Evolutionary conservation across 345 rosid genomes (phyloP), one percentile per base, ranked within the genome.

Genomic region (Populus tremula): DNA sequence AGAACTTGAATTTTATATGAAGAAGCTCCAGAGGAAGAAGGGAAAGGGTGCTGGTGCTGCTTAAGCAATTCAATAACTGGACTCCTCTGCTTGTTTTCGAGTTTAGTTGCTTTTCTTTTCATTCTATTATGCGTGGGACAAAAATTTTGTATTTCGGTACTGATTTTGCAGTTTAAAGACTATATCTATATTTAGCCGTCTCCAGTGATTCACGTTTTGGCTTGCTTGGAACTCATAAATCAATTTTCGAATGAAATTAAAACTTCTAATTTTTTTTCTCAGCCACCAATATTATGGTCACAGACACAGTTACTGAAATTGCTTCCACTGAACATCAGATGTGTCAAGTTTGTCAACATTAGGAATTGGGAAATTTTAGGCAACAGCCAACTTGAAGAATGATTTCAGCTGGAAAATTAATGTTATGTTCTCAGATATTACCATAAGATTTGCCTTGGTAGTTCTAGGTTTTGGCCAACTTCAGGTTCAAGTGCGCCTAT

Each of bases 21-120:
- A 77, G 79, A 76, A 76, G 66, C 29, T 76, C 66, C 79, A 76
- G 27, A 76, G 25, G 73, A 76, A 76, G 73, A 76, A 77, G 74
- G 74, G 79, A 73, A 77, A 69, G 74, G 56, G 79, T 77, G 73
- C 79, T 17, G 63, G 77, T 29, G 78, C 72, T 35, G 79, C 79
- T 3, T 77, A 61, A 69, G 53, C 53, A 47, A 47, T 14, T 47
- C 18, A 12, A 47, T 47, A 12, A 47, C 18, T 14, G 53, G 53
- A 47, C 53, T 4, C 1, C 53, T 47, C 53, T 13, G 18, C 18
- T 14, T 47, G 18, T 47, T 47, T 23, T n/a, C 27, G 21, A n/a
- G 61, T 8, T 21, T 56, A 56, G 62, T n/a, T 56, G 27, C 27
- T 56, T n/a, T 9, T 3, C 62, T 8, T 56, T 56, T 56, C 23